Conservation (phyloP, 129 eudicot genomes). For the Lactuca sativa region DNA sequence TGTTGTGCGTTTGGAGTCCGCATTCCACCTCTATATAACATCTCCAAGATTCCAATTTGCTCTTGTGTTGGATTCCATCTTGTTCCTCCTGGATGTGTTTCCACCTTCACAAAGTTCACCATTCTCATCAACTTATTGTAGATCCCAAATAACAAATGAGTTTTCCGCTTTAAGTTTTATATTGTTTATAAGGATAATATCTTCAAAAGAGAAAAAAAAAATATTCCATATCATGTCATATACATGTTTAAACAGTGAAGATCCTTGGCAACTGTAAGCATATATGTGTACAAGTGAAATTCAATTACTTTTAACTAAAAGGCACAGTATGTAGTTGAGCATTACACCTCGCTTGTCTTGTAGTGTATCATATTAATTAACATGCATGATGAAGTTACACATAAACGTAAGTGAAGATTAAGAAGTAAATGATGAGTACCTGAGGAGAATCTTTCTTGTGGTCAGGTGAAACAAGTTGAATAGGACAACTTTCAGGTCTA, state of each 20-base stretch:
- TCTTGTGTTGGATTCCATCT: slow-evolving; percentile 97
- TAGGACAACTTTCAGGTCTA: slow-evolving; percentile 68
- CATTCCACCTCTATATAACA: slow-evolving; percentile 85
- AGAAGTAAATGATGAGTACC: slow-evolving; percentile 32
- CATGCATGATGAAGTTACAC: slow-evolving; percentile 22
- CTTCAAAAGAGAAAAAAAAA: slow-evolving; percentile 16
- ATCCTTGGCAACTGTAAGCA: slow-evolving; percentile 34
- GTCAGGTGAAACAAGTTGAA: slow-evolving; percentile 49
- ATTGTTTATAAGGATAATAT: slow-evolving; percentile 23
- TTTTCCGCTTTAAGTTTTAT: not conserved
- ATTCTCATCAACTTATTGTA: slow-evolving; percentile 11
- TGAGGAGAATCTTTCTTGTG: slow-evolving; percentile 53
- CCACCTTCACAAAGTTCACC: slow-evolving; percentile 50
- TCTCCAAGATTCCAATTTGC: slow-evolving; percentile 85
- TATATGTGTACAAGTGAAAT: slow-evolving; percentile 21
- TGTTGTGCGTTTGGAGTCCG: slow-evolving; percentile 91
- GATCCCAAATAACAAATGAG: slow-evolving; percentile 5
- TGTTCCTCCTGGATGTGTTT: slow-evolving; percentile 83
- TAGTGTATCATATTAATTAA: not conserved
- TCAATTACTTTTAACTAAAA: slow-evolving; percentile 8
- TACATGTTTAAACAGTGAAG: slow-evolving; percentile 30
- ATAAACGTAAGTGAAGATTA: not conserved
- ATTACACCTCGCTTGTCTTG: slow-evolving; percentile 25
- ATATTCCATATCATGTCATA: slow-evolving; percentile 33
- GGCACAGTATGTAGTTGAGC: slow-evolving; percentile 20